Evolutionary conservation across 805 yeast genomes (phyloP).

Genomic region (Candida insectalens): DNA sequence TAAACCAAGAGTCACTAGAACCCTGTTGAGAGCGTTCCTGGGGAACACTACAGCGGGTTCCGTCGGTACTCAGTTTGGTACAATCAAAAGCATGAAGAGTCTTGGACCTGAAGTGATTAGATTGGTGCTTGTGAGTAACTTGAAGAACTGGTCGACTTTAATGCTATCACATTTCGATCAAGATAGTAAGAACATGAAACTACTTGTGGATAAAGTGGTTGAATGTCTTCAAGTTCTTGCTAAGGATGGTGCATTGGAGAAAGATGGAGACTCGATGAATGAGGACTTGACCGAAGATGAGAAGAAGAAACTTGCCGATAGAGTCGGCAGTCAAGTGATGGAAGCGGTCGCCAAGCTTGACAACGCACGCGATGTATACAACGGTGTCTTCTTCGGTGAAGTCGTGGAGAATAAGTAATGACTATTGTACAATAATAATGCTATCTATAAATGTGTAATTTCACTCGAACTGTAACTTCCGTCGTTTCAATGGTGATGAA

Average conservation of each 20-base stretch:
- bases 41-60: constrained; percentile 63
- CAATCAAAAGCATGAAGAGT: constrained; percentile 73
- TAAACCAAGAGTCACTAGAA: constrained; percentile 89
- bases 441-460: not conserved
- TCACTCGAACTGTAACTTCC: constrained; percentile 1
- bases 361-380: constrained; percentile 40
- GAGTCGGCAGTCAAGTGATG: constrained; percentile 55
- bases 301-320: constrained; percentile 36
- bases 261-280: constrained; percentile 6
- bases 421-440: not conserved
- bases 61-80: constrained; percentile 86
- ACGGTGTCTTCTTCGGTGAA: constrained; percentile 72
- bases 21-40: constrained; percentile 81
- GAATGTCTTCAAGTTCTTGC: constrained; percentile 45
- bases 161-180: constrained; percentile 30
- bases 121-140: constrained; percentile 73
- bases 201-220: constrained; percentile 37
- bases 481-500: constrained; percentile 6
- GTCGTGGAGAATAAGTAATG: constrained; percentile 5
- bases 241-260: constrained; percentile 20
- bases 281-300: constrained; percentile 26
- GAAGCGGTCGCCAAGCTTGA: constrained; percentile 35
- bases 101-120: constrained; percentile 85
- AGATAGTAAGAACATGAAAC: constrained; percentile 13
- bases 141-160: constrained; percentile 67